Evolutionary conservation across 176 grass and related monocot genomes (phyloP), one percentile per base, ranked within the genome.

Genomic region (Triticum urartu): DNA sequence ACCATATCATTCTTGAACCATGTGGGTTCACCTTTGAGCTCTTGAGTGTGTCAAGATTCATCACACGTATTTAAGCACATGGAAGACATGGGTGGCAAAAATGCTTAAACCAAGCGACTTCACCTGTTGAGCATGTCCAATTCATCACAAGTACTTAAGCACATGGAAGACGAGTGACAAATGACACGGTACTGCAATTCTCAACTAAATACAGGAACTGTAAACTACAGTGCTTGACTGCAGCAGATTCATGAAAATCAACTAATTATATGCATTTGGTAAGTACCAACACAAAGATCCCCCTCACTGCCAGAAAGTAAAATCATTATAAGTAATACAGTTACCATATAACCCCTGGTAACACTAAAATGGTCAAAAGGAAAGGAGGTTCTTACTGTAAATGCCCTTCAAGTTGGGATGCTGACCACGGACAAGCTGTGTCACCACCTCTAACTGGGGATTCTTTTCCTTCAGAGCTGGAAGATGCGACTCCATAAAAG

Each of bases 341-440:
- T 12, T 24, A 21, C 56, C 6, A 59, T 7, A 58, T 20, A 21
- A 20, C 17, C 35, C 60, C 43, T 67, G 11, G 5, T 33, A 21
- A 24, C 12, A 45, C 42, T 77, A 32, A 33, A 38, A 71, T 52
- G 50, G 52, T 71, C 58, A 74, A 20, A 65, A 72, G 75, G 54
- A 15, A 76, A 81, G 58, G 36, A 78, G 52, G 26, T 64, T 77
- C 92, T 95, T 95, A 98, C 94, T 95, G 74, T 98, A 98, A 71
- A 92, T 64, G 88, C 86, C 96, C 84, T 95, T 94, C 89, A 98
- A 83, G 74, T 94, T 90, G 52, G 96, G 96, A 86, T 98, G 96
- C 38, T 94, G 96, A 25, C 91, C 89, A 64, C 91, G 89, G 21
- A 89, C 86, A 30, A 89, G 83, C 68, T 92, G 83, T 39, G 90